These are phyloP conservation scores for Parasarocladium wereldwijsianum DNA, from an alignment of 2,329 filamentous ascomycete species.

Conservation along the genomic window DNA sequence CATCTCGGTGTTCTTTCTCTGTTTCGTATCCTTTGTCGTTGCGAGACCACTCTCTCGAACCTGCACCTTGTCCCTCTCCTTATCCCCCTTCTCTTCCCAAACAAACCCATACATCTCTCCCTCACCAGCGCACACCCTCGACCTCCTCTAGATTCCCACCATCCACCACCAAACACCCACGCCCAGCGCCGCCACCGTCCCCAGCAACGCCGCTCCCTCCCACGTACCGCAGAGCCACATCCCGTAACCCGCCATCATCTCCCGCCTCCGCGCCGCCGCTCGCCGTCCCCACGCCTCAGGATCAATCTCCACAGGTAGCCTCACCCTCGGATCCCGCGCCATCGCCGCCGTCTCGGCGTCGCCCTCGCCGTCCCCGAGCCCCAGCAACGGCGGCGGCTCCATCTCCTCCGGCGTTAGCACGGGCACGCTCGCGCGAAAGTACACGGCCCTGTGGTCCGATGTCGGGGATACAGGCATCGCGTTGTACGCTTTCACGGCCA, in stretches of 20 bases:
- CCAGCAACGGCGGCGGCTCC: conserved; percentile 14
- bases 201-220: conserved; percentile 31
- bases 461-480: conserved; percentile 66
- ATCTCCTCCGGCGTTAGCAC: conserved; percentile 30
- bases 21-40: too few relatives aligned
- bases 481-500: conserved; percentile 51
- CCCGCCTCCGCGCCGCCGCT: conserved; percentile 27
- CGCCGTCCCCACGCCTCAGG: conserved; percentile 39
- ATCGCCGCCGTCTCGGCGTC: conserved; percentile 6
- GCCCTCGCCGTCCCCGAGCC: conserved; percentile 4
- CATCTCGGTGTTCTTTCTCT: too few relatives aligned
- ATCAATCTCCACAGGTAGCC: conserved; percentile 36
- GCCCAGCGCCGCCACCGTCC: conserved; percentile 24
- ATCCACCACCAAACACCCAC: conserved; percentile 29
- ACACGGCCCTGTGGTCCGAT: conserved; percentile 80
- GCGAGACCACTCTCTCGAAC: too few relatives aligned
- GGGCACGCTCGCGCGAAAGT: conserved; percentile 53
- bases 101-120: conserved; percentile 7
- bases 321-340: conserved; percentile 25
- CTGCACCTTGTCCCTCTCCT: too few relatives aligned
- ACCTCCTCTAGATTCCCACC: conserved; percentile 2
- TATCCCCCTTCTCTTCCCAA: too few relatives aligned
- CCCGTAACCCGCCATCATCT: conserved; percentile 36
- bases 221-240: conserved; percentile 40
- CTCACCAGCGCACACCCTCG: too few relatives aligned